phyloP scores from a whole-genome alignment of 2,329 filamentous ascomycete species.

The Didymella pinodella region DNA sequence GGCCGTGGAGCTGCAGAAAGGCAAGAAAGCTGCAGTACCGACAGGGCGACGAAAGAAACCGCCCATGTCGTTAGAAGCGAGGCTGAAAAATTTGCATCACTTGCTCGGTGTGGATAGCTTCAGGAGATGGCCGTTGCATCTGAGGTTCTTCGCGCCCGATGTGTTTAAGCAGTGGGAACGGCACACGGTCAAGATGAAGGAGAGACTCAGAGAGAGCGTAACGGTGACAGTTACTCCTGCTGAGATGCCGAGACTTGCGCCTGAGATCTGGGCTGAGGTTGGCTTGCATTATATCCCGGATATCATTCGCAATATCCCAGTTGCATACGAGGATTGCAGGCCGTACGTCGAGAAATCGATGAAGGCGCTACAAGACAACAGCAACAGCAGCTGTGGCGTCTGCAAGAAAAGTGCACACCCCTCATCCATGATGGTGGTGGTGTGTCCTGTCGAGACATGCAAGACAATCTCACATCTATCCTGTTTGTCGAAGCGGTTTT shows the following conservation, averaged over 20 bases:
- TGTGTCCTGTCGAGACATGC: slow-evolving; percentile 62
- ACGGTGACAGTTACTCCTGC: slow-evolving; percentile 42
- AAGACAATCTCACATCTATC: slow-evolving; percentile 61
- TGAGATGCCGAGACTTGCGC: slow-evolving; percentile 32
- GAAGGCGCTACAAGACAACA: slow-evolving; percentile 31
- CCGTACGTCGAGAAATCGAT: slow-evolving; percentile 61
- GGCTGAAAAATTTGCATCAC: slow-evolving; percentile 81
- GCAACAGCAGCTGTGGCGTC: slow-evolving; percentile 54
- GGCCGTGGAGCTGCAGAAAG: slow-evolving; percentile 45
- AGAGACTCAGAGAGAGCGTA: slow-evolving; percentile 38
- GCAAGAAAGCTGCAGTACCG: slow-evolving; percentile 39
- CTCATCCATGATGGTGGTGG: slow-evolving; percentile 54
- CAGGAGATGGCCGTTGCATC: slow-evolving; percentile 77
- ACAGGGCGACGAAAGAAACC: slow-evolving; percentile 56
- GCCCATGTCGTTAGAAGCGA: slow-evolving; percentile 69
- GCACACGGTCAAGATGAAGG: slow-evolving; percentile 45
- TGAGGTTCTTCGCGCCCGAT: slow-evolving; percentile 80
- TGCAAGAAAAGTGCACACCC: slow-evolving; percentile 55
- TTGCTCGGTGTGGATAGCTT: slow-evolving; percentile 83
- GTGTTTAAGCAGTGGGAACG: slow-evolving; percentile 74
- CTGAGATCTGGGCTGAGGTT: slow-evolving; percentile 32
- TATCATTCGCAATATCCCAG: slow-evolving; percentile 55
- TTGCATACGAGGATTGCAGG: slow-evolving; percentile 61
- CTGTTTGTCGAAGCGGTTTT: slow-evolving; percentile 63
- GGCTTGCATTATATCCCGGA: slow-evolving; percentile 39